Evolutionary conservation across 148 eudicot species (phyloP), one percentile per base, ranked within the genome.

Genomic region (Euryodendron excelsum): DNA sequence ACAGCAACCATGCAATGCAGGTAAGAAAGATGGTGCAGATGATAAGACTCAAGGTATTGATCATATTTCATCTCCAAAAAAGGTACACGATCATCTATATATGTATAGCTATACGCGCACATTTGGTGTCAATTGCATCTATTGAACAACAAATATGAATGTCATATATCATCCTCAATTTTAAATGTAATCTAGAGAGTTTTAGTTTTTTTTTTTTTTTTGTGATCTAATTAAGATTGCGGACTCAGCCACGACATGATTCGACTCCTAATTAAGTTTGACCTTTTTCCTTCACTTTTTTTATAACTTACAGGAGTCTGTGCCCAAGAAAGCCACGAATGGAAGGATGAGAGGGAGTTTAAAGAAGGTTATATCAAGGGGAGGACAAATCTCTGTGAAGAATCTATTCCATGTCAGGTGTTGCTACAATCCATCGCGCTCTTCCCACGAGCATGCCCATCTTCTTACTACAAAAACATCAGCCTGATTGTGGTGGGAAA

Each of bases 361-460:
- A 31, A 87, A 72, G 75, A 78, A 72, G 82, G 60, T 69, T 10
- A 77, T 79, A 27, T 83, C 85, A 41, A 79, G 58, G 34, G 83
- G 84, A 76, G 83, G 86, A 50, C 80, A 69, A 70, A 50, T 58
- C 11, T 58, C 75, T 30, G 37, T 78, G 17, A 87, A 85, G 52
- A 75, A 73, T 45, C 73, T 85, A 37, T 79, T 78, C 36, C 84
- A 82, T 53, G 81, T 84, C 79, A 75, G 63, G 15, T 74, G 81
- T 5, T 80, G 78, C 41, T 83, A 73, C 56, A 34, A 30, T 20
- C 81, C 79, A 4, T 65, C 83, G 62, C 75, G 80, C 52, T 77
- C 58, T 33, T 63, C 82, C 18, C 70, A 74, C 5, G 77, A 82
- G 27, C 77, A 55, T 50, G 21, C 50, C 61, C 71, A 62, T 62